Evolutionary conservation across 768 basidiomycete genomes (phyloP).

Genomic region (Suillus clintonianus): DNA sequence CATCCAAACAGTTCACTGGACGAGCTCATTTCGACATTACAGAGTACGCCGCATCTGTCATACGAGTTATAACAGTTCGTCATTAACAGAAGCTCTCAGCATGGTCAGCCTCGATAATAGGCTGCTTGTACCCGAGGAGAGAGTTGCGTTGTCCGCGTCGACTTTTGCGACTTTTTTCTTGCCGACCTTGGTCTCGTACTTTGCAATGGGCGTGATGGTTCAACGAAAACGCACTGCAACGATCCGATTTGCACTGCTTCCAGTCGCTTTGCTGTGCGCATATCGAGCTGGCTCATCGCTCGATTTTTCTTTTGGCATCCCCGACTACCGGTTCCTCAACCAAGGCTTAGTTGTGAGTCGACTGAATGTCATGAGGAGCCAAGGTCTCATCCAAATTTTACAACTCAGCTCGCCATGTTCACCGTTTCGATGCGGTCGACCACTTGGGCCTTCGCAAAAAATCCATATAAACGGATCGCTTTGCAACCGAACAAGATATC

Average conservation of each 20-base stretch:
- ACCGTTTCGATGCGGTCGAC: conserved; percentile 23
- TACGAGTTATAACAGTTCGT: not conserved
- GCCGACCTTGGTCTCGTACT: conserved; percentile 47
- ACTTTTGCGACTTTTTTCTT: conserved; percentile 38
- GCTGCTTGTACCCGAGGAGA: conserved; percentile 2
- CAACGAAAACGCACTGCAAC: conserved; percentile 41
- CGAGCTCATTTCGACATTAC: not conserved
- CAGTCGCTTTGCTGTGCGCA: conserved; percentile 45
- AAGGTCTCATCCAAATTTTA: conserved; percentile 2
- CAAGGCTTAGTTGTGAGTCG: conserved; percentile 22
- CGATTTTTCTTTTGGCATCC: conserved; percentile 22
- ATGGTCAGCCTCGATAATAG: not conserved
- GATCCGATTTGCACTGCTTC: conserved; percentile 49
- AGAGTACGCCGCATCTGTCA: not conserved
- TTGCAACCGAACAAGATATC: not conserved
- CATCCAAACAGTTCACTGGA: not conserved
- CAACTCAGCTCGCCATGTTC: conserved; percentile 25
- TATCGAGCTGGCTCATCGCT: conserved; percentile 38
- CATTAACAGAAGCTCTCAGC: not conserved
- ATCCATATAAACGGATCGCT: conserved; percentile 5
- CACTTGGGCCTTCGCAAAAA: conserved; percentile 18
- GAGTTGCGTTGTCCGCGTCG: conserved; percentile 20
- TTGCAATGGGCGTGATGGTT: conserved; percentile 54
- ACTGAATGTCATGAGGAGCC: not conserved
- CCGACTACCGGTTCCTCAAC: conserved; percentile 18